Evolutionary conservation across 257 asterid species (phyloP).

Genomic region (Solanum infundibuliforme): DNA sequence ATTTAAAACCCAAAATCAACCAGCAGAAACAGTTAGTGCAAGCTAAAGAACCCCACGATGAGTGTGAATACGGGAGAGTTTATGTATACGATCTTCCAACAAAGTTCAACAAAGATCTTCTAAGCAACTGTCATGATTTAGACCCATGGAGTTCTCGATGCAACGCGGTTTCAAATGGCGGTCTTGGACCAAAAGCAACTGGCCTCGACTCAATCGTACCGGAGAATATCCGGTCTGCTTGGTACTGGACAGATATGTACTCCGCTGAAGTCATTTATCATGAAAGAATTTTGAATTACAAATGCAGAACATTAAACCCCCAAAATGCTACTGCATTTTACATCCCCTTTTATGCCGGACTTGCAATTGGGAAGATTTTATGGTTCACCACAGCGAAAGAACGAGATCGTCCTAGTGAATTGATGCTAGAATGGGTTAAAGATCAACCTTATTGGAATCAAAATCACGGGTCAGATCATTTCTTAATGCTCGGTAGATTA

Average conservation of each 20-base stretch:
- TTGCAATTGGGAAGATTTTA: constrained; percentile 42
- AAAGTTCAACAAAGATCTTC: constrained; percentile 26
- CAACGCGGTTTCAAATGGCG: constrained; percentile 32
- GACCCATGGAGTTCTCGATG: constrained; percentile 43
- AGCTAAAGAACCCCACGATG: not conserved
- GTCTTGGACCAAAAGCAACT: constrained; percentile 39
- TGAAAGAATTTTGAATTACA: constrained; percentile 24
- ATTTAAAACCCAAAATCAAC: not conserved
- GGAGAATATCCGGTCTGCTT: constrained; percentile 22
- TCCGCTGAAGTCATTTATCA: constrained; percentile 43
- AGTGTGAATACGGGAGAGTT: constrained; percentile 39
- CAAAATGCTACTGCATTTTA: constrained; percentile 43
- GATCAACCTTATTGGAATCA: constrained; percentile 21
- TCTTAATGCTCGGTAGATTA: constrained; percentile 39
- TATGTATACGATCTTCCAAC: constrained; percentile 45
- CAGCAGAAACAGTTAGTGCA: not conserved
- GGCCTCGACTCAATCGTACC: constrained; percentile 39
- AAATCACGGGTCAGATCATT: constrained; percentile 51
- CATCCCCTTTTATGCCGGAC: constrained; percentile 59
- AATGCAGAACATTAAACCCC: constrained; percentile 36
- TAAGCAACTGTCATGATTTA: constrained; percentile 32
- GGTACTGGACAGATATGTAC: constrained; percentile 55
- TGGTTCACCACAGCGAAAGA: constrained; percentile 41
- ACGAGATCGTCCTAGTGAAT: constrained; percentile 26
- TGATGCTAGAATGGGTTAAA: constrained; percentile 39